Conservation (phyloP, 352 stramenopile species). For the Globisporangium echinulatum region DNA sequence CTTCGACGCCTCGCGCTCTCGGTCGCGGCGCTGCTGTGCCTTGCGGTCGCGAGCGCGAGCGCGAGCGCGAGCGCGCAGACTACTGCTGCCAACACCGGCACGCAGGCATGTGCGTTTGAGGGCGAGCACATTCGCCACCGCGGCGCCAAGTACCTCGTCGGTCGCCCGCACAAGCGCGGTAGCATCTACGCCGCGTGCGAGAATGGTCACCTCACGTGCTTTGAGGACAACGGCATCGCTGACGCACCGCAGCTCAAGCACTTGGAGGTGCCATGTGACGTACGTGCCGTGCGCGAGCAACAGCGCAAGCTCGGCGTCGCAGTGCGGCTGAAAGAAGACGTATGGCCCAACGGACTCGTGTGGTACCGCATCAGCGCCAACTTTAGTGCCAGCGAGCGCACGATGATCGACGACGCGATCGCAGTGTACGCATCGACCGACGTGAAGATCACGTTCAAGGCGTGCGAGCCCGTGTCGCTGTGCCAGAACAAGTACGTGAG, state of each 20-base stretch:
- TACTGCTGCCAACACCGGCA: not conserved
- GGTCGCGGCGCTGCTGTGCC: not conserved
- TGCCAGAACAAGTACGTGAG: conserved; percentile 68
- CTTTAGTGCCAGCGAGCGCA: conserved; percentile 37
- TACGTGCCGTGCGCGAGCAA: conserved; percentile 14
- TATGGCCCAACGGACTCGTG: conserved; percentile 62
- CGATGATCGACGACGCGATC: conserved; percentile 51
- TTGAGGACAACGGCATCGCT: conserved; percentile 54
- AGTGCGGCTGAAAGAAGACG: conserved; percentile 42
- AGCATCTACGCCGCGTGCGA: conserved; percentile 51
- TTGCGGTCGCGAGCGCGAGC: not conserved
- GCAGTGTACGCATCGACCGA: conserved; percentile 49
- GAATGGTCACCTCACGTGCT: conserved; percentile 39
- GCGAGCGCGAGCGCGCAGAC: not conserved
- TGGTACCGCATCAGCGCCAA: conserved; percentile 60
- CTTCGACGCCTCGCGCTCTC: not conserved
- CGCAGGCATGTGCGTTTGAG: conserved; percentile 29
- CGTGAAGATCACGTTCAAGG: conserved; percentile 54
- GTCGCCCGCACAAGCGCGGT: conserved; percentile 30
- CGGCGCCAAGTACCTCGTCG: conserved; percentile 45
- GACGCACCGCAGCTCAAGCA: conserved; percentile 46
- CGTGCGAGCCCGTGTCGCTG: conserved; percentile 47
- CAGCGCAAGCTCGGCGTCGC: conserved; percentile 46
- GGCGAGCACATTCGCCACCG: conserved; percentile 35
- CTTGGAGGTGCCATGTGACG: conserved; percentile 28